Evolutionary conservation across 768 basidiomycete species (phyloP).

Genomic region (Auricularia sp.): DNA sequence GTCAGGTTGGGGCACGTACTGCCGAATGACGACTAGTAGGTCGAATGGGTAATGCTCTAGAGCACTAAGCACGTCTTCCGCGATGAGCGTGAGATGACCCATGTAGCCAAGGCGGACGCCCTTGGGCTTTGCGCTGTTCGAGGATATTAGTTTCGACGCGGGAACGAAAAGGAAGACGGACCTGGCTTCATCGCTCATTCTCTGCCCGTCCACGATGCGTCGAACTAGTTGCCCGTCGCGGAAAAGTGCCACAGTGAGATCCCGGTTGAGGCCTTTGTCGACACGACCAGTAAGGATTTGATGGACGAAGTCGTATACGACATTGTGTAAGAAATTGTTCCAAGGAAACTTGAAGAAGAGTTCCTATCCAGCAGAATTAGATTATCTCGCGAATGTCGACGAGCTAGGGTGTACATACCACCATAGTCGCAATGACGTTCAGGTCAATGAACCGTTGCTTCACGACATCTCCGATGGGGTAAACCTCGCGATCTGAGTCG

Average conservation of each 20-base stretch:
- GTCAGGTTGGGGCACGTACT: conserved; percentile 59
- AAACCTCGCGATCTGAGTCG: neutral
- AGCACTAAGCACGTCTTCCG: conserved; percentile 87
- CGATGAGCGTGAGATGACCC: conserved; percentile 92
- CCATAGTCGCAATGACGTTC: conserved; percentile 59
- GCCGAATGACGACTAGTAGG: conserved; percentile 50
- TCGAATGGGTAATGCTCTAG: conserved; percentile 81
- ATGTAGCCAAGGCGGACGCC: conserved; percentile 84
- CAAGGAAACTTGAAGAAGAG: conserved; percentile 93
- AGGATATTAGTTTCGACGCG: neutral
- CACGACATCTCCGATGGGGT: conserved; percentile 55
- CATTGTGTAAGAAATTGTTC: conserved; percentile 96
- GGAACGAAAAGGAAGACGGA: conserved; percentile 20
- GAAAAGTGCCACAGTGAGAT: conserved; percentile 76
- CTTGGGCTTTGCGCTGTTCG: conserved; percentile 53
- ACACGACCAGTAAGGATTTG: conserved; percentile 87
- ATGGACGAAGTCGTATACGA: conserved; percentile 92
- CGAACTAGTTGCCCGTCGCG: conserved; percentile 76
- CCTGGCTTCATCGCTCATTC: conserved; percentile 67
- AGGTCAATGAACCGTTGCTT: conserved; percentile 71
- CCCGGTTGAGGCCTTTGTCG: conserved; percentile 58
- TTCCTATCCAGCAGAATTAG: conserved; percentile 39
- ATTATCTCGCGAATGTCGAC: neutral
- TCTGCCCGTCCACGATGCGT: conserved; percentile 80
- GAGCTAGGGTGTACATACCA: conserved; percentile 42